These are phyloP conservation scores for Rhodomyrtus psidioides DNA, from an alignment of 441 rosid genomes.

Conservation along the genomic window DNA sequence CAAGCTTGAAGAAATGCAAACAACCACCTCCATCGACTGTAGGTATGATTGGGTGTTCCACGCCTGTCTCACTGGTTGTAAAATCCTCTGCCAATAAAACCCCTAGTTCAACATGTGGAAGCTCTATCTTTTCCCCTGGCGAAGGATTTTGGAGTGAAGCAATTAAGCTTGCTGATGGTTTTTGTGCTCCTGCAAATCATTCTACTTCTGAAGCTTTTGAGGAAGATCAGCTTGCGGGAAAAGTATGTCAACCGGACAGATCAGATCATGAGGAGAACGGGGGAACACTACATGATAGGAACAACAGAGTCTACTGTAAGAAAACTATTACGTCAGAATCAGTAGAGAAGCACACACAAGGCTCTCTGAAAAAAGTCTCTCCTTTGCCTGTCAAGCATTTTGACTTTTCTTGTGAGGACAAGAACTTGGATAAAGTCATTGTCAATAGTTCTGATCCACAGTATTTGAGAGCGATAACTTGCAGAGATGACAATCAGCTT, in stretches of 20 bases:
- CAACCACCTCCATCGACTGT: conserved; percentile 28
- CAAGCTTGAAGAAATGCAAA: conserved; percentile 61
- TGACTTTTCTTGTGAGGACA: conserved; percentile 65
- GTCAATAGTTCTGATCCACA: conserved; percentile 11
- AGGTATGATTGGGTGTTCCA: conserved; percentile 30
- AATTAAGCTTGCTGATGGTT: conserved; percentile 83
- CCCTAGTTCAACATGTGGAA: conserved; percentile 75
- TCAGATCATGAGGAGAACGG: conserved; percentile 23
- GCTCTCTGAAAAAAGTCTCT: conserved; percentile 33
- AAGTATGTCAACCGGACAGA: conserved; percentile 14
- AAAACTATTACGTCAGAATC: conserved; percentile 27
- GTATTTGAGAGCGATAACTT: conserved; percentile 7
- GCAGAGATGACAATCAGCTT: conserved; percentile 26
- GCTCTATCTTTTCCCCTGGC: conserved; percentile 90
- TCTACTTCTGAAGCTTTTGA: conserved; percentile 17
- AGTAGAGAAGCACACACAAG: conserved; percentile 26
- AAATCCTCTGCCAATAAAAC: conserved; percentile 38
- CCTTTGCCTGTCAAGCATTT: conserved; percentile 84
- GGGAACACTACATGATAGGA: conserved; percentile 33
- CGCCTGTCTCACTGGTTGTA: conserved; percentile 54
- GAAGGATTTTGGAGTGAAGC: conserved; percentile 98
- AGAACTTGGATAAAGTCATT: conserved; percentile 24
- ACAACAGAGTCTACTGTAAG: conserved; percentile 26
- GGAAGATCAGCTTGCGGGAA: conserved; percentile 13
- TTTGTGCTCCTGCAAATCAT: conserved; percentile 31